phyloP scores from a whole-genome alignment of 805 yeast genomes.

The Hanseniaspora guilliermondii region DNA sequence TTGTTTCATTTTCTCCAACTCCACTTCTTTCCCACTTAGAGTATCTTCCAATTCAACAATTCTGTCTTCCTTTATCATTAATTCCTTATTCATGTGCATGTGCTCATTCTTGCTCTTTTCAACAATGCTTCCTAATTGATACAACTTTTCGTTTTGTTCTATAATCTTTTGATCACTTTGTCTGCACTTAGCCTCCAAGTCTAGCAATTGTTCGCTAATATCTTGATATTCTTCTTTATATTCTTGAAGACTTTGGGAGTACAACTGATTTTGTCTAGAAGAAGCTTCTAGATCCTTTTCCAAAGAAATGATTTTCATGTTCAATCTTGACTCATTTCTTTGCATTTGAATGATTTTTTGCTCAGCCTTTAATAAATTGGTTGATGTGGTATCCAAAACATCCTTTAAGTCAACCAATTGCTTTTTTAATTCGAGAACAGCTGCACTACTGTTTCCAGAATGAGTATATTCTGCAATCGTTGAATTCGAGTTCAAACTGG shows the following conservation, averaged over 20 bases:
- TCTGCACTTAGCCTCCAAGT: conserved; percentile 57
- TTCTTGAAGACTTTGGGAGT: conserved; percentile 42
- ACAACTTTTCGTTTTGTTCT: conserved; percentile 41
- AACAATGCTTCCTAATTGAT: conserved; percentile 40
- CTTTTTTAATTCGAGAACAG: neutral
- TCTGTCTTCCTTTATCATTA: conserved; percentile 43
- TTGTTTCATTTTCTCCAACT: conserved; percentile 38
- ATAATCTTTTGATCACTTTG: conserved; percentile 39
- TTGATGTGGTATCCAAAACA: neutral
- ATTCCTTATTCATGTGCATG: conserved; percentile 40
- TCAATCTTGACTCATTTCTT: conserved; percentile 26
- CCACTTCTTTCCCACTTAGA: conserved; percentile 44
- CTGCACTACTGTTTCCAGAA: neutral
- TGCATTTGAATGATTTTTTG: conserved; percentile 27
- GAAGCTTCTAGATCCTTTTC: conserved; percentile 46
- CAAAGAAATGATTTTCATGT: conserved; percentile 14
- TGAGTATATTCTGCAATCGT: neutral
- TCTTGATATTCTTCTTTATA: conserved; percentile 65
- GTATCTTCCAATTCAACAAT: conserved; percentile 42
- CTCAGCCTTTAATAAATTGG: conserved; percentile 8
- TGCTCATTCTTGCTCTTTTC: conserved; percentile 42
- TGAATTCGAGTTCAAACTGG: neutral
- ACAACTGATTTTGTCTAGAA: conserved; percentile 42
- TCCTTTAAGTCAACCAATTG: conserved; percentile 9
- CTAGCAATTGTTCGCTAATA: conserved; percentile 58